Evolutionary conservation across 352 stramenopile species (phyloP).

Genomic region (Phytopythium ostracodes): DNA sequence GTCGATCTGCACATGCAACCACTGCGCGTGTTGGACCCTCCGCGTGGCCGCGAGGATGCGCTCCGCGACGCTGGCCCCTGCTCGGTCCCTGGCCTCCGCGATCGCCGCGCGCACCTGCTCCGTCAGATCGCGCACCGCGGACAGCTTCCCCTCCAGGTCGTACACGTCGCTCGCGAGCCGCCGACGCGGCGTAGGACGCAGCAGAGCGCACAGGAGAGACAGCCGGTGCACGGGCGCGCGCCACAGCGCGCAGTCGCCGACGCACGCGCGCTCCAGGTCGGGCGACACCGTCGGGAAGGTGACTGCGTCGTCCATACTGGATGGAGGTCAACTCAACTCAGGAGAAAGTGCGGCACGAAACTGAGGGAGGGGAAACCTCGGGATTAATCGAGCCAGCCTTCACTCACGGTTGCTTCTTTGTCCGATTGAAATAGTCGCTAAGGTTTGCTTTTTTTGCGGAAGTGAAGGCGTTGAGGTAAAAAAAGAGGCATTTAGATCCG

Average conservation of each 20-base stretch:
- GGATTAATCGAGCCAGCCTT: too few relatives aligned
- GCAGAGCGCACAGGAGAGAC: neutral
- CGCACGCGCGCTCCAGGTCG: constrained; percentile 4
- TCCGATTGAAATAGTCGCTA: neutral
- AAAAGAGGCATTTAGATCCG: neutral
- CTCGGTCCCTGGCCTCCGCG: neutral
- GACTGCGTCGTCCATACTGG: neutral
- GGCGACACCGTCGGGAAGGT: neutral
- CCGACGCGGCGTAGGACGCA: neutral
- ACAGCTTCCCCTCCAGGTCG: constrained; percentile 1
- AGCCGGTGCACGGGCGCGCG: constrained; percentile 1
- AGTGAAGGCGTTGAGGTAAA: neutral
- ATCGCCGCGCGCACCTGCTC: constrained; percentile 1
- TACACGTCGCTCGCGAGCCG: neutral
- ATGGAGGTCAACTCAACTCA: neutral
- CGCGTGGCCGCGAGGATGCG: constrained; percentile 10
- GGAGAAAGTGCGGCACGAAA: neutral
- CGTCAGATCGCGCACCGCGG: neutral
- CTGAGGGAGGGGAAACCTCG: neutral
- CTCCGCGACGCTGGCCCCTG: neutral
- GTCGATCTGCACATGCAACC: constrained; percentile 25
- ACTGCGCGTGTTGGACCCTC: constrained; percentile 16
- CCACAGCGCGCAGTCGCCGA: neutral
- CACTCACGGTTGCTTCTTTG: neutral
- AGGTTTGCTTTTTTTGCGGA: neutral